phyloP scores from a whole-genome alignment of 192 early-diverging fungal genomes.

The Rhizoclosmatium sp. region DNA sequence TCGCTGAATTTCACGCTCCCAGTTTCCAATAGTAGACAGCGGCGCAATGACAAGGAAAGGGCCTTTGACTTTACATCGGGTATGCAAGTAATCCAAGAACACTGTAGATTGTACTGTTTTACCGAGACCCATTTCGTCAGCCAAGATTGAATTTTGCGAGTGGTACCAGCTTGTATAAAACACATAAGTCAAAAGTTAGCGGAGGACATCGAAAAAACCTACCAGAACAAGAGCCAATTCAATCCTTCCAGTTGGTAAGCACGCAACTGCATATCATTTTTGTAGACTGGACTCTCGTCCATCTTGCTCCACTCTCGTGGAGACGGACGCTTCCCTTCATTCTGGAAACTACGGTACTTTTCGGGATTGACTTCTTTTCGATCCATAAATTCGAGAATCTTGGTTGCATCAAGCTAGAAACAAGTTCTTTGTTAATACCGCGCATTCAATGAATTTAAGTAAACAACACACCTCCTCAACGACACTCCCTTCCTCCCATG shows the following conservation, averaged over 20 bases:
- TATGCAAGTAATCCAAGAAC: conserved; percentile 75
- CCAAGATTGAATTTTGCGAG: conserved; percentile 68
- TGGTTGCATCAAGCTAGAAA: conserved; percentile 61
- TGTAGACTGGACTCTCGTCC: conserved; percentile 71
- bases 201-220: conserved; percentile 11
- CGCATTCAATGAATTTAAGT: background rate
- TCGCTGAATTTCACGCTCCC: conserved; percentile 77
- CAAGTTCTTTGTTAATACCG: background rate
- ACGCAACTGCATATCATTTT: conserved; percentile 74
- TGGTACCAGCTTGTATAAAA: conserved; percentile 67
- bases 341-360: conserved; percentile 50
- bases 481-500: conserved; percentile 74
- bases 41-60: conserved; percentile 77
- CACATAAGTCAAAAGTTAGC: background rate
- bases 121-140: conserved; percentile 55
- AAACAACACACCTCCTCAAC: conserved; percentile 57
- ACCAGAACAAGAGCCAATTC: conserved; percentile 84
- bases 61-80: conserved; percentile 67
- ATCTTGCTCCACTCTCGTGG: conserved; percentile 64
- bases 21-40: conserved; percentile 66
- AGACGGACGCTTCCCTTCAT: conserved; percentile 46
- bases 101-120: conserved; percentile 83
- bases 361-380: conserved; percentile 64
- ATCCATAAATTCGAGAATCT: conserved; percentile 72
- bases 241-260: conserved; percentile 85